Evolutionary conservation across 164 flowering plant species (phyloP).

Genomic region (Vitis amurensis): DNA sequence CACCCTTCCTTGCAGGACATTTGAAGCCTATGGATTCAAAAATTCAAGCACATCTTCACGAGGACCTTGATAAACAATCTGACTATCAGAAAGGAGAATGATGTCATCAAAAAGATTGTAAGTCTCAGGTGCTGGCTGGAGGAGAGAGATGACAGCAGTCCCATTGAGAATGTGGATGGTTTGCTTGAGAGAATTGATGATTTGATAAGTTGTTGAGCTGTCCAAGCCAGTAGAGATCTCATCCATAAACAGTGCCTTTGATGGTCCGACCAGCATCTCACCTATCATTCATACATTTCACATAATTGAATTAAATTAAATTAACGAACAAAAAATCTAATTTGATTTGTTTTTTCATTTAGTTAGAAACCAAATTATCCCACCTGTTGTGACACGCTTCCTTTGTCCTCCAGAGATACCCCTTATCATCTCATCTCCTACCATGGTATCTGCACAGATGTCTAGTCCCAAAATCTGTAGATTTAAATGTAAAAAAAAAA

Average conservation of each 20-base stretch:
- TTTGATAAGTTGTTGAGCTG: constrained; percentile 78
- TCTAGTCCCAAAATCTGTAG: constrained; percentile 47
- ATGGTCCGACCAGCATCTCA: constrained; percentile 86
- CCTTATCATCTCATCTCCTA: constrained; percentile 44
- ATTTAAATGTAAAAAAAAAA: neutral
- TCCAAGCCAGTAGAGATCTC: constrained; percentile 89
- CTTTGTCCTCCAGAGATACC: constrained; percentile 54
- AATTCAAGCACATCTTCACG: constrained; percentile 66
- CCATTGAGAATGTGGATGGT: constrained; percentile 54
- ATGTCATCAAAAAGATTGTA: constrained; percentile 75
- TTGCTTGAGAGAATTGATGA: constrained; percentile 62
- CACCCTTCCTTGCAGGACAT: constrained; percentile 71
- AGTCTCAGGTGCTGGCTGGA: constrained; percentile 91
- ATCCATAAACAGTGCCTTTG: constrained; percentile 78
- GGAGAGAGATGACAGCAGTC: constrained; percentile 73
- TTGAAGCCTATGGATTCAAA: constrained; percentile 68
- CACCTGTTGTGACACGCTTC: constrained; percentile 47
- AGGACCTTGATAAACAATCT: constrained; percentile 74
- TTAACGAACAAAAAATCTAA: neutral
- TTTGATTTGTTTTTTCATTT: neutral
- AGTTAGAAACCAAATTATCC: neutral
- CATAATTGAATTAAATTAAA: neutral
- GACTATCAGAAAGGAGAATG: constrained; percentile 71
- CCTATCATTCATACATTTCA: constrained; percentile 25
- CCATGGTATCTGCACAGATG: constrained; percentile 43